Percentiles rank a stretch among this genome's conserved stretches.
phyloP scores from a whole-genome alignment of 2,329 filamentous ascomycete species.

The Aspergillus sp. region DNA sequence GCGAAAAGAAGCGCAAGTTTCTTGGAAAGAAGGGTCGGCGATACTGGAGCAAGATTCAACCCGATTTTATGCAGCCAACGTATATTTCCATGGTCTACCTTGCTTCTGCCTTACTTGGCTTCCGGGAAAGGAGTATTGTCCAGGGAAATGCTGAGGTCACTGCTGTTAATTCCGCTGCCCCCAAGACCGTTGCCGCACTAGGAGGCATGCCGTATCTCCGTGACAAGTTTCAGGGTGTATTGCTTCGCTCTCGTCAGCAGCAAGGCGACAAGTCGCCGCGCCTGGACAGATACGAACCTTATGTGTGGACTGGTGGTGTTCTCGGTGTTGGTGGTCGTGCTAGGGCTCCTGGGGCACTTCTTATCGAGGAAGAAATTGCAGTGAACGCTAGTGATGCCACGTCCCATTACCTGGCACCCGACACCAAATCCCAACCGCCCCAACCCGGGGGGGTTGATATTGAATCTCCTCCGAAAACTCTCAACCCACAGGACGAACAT shows the following conservation, averaged over 20 bases:
- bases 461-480: conserved; percentile 4
- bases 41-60: conserved; percentile 31
- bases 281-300: conserved; percentile 10
- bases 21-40: conserved; percentile 24
- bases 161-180: conserved; percentile 23
- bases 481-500: conserved; percentile 17
- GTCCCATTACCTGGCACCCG: neutral
- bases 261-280: conserved; percentile 12
- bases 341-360: conserved; percentile 5
- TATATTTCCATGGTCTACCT: conserved; percentile 39
- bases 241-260: conserved; percentile 29
- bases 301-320: conserved; percentile 30
- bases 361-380: neutral
- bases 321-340: conserved; percentile 20
- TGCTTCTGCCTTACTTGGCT: conserved; percentile 31
- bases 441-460: neutral
- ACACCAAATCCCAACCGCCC: neutral
- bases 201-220: conserved; percentile 31
- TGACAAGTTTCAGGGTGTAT: conserved; percentile 34
- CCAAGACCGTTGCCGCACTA: conserved; percentile 30
- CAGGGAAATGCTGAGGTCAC: conserved; percentile 24
- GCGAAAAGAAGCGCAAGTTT: conserved; percentile 14
- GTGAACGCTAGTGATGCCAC: neutral
- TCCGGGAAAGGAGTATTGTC: conserved; percentile 28
- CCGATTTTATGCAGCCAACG: conserved; percentile 36